Evolutionary conservation across 106 monocot species (phyloP), one percentile per base, ranked within the genome.

Genomic region (Dioscorea dumetorum): DNA sequence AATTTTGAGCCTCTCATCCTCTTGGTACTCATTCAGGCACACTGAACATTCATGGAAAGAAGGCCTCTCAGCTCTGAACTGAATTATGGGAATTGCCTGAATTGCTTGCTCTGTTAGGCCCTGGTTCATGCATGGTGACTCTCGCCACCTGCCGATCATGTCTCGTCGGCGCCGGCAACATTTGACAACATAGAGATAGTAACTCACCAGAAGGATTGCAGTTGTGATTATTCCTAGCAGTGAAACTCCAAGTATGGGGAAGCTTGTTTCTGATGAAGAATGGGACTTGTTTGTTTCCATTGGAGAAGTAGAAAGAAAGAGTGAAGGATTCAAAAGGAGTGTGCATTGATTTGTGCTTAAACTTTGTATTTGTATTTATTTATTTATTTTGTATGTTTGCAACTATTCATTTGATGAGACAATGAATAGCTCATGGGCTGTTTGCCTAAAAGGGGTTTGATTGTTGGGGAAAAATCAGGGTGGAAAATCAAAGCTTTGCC

Each of bases 151-250:
- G 58, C 31, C 50, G 21, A 59, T 24, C 28, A 64, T 24, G 56
- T 64, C 73, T 19, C 24, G 15, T 2, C 68, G 70, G 58, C 62
- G 76, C 73, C 60, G 62, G 69, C 70, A 74, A 80, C 82, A 80
- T 61, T 77, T 80, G 80, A 73, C 70, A 32, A 80, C 73, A 57
- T 86, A 78, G 19, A 83, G 28, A 62, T 90, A 90, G 73, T 83
- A 90, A 73, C 82, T 76, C 35, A 83, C 33, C 19, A 90, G 90
- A 35, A 86, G 64, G 41, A 83, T 54, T 62, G 80, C 65, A 14
- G 86, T 81, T 17, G 80, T 71, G 62, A 90, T 69, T 52, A 90
- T 86, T 61, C 90, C 90, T 5, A 80, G 50, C 13, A 90, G 24
- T 66, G 82, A 71, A 68, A 85, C 77, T 54, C 77, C 77, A 14